phyloP scores from a whole-genome alignment of 768 basidiomycete species.

The Lanmaoa rubissima region DNA sequence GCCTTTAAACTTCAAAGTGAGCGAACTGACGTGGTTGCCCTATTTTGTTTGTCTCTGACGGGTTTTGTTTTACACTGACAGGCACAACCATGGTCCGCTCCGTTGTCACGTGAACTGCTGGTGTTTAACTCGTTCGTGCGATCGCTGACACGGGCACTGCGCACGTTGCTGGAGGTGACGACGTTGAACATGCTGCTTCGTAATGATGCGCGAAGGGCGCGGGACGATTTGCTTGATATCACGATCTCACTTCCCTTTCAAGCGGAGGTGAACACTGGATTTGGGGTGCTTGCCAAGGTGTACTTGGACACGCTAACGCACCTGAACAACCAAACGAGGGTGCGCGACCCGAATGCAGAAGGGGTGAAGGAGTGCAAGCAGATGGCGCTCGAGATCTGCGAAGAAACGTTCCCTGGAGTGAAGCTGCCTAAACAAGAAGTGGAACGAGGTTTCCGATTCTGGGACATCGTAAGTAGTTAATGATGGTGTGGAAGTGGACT shows the following conservation, averaged over 20 bases:
- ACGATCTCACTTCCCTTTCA: conserved; percentile 93
- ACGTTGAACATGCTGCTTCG: conserved; percentile 92
- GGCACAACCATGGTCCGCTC: conserved; percentile 93
- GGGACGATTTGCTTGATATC: conserved; percentile 92
- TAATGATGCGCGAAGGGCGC: conserved; percentile 77
- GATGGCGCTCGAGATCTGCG: conserved; percentile 87
- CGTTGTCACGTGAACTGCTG: conserved; percentile 91
- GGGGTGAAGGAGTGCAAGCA: conserved; percentile 81
- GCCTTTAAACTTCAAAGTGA: conserved; percentile 89
- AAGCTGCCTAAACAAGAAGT: conserved; percentile 86
- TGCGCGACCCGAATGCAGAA: conserved; percentile 73
- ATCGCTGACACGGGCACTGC: conserved; percentile 84
- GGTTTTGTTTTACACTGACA: conserved; percentile 31
- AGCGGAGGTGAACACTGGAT: conserved; percentile 94
- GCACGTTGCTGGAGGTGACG: conserved; percentile 87
- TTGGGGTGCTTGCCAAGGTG: conserved; percentile 95
- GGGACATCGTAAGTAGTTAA: conserved; percentile 81
- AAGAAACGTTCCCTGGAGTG: conserved; percentile 92
- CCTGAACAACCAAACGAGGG: conserved; percentile 75
- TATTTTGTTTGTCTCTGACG: conserved; percentile 4
- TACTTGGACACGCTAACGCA: conserved; percentile 92
- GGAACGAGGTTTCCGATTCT: conserved; percentile 96
- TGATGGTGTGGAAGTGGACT: conserved; percentile 7
- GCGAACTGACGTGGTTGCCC: conserved; percentile 12
- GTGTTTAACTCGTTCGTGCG: conserved; percentile 99